A percentile compares a stretch with the other conserved stretches of the same genome.
Evolutionary conservation across 192 early-diverging fungal species (phyloP).

Genomic region (Umbelopsis ramanniana): DNA sequence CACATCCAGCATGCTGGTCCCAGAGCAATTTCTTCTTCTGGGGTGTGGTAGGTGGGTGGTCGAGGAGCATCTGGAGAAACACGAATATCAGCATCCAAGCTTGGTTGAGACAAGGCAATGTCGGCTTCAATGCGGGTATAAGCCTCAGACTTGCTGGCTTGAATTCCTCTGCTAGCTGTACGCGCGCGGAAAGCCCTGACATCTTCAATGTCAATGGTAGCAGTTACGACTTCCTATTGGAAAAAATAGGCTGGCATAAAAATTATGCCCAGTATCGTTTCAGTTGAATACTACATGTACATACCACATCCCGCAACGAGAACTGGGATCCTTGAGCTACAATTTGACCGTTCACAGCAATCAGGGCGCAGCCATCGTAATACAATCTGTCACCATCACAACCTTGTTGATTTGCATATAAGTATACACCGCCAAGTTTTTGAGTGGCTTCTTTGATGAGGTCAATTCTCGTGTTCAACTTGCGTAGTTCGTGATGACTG

Average conservation of each 20-base stretch:
- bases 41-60: conserved; percentile 64
- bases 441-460: conserved; percentile 88
- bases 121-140: conserved; percentile 72
- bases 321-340: conserved; percentile 94
- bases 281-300: conserved; percentile 17
- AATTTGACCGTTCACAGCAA: conserved; percentile 87
- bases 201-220: conserved; percentile 90
- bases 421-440: conserved; percentile 93
- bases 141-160: conserved; percentile 65
- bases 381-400: conserved; percentile 99
- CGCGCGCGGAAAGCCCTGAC: conserved; percentile 81
- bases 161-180: conserved; percentile 75
- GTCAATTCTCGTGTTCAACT: conserved; percentile 84
- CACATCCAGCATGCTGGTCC: conserved; percentile 99
- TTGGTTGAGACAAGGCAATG: conserved; percentile 55
- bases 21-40: conserved; percentile 89
- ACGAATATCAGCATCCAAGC: conserved; percentile 42
- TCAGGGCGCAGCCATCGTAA: conserved; percentile 94
- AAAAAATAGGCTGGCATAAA: background rate
- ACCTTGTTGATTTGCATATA: conserved; percentile 96
- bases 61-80: conserved; percentile 54
- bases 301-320: conserved; percentile 86
- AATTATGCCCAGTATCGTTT: background rate
- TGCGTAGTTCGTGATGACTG: conserved; percentile 96
- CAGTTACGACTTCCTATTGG: conserved; percentile 85